Conservation (phyloP, 148 eudicot species). For the Vaccinium vitisidaea region DNA sequence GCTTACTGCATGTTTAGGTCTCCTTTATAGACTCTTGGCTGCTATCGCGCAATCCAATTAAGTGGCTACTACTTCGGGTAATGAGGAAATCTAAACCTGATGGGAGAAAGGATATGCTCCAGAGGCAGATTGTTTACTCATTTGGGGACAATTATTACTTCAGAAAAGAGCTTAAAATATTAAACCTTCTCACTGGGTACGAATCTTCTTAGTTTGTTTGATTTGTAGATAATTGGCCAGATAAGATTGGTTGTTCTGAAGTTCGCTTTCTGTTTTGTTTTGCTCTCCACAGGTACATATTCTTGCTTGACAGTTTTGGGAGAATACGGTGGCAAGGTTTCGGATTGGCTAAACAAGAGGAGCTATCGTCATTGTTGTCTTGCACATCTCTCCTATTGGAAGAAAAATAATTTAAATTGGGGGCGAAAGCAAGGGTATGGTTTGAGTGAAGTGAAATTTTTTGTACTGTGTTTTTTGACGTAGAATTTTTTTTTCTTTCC, state of each 20-base stretch:
- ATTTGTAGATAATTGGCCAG: background rate
- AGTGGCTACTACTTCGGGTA: slow-evolving; percentile 64
- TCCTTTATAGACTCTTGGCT: slow-evolving; percentile 92
- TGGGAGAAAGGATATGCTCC: slow-evolving; percentile 43
- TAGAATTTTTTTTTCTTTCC: background rate
- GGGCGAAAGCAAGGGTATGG: background rate
- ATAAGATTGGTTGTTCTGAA: background rate
- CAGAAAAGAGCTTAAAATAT: slow-evolving; percentile 85
- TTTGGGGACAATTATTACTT: slow-evolving; percentile 93
- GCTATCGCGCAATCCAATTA: slow-evolving; percentile 52
- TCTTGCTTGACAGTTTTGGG: slow-evolving; percentile 87
- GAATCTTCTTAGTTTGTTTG: background rate
- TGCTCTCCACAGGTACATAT: slow-evolving; percentile 57
- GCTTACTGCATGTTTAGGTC: slow-evolving; percentile 42
- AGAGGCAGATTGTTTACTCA: slow-evolving; percentile 68
- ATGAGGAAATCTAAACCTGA: slow-evolving; percentile 74
- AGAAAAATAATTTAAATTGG: slow-evolving; percentile 34
- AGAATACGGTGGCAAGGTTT: slow-evolving; percentile 90
- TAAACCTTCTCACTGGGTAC: slow-evolving; percentile 94
- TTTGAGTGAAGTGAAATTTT: slow-evolving; percentile 1
- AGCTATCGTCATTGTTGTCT: slow-evolving; percentile 57
- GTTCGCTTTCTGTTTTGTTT: background rate
- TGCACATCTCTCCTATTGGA: slow-evolving; percentile 67
- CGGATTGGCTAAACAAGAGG: slow-evolving; percentile 76
- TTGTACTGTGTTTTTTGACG: background rate